A percentile compares a stretch with the other conserved stretches of the same genome.
These are phyloP conservation scores for Vaccinium corymbosum DNA, from an alignment of 148 eudicot species.

Conservation along the genomic window DNA sequence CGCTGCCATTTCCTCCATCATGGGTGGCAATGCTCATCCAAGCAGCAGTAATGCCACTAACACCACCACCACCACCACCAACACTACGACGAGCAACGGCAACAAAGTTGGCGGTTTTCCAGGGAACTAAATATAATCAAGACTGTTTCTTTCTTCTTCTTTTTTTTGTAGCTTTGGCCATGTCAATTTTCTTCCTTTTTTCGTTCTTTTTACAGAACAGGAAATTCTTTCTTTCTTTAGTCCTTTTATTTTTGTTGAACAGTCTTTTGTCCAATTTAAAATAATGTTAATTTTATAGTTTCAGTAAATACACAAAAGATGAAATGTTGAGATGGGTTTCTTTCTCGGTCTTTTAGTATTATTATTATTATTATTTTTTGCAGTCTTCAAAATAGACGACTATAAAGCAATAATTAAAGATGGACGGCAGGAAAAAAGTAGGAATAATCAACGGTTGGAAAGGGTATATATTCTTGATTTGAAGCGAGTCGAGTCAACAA, in stretches of 20 bases:
- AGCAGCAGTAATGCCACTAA: constrained; percentile 21
- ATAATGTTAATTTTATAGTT: constrained; percentile 18
- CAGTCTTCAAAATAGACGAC: neutral
- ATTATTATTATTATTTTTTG: no score
- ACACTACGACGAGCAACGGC: constrained; percentile 31
- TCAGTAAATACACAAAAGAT: constrained; percentile 6
- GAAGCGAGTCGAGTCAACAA: constrained; percentile 42
- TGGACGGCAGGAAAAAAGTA: neutral
- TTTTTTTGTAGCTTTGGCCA: neutral
- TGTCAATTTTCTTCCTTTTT: neutral
- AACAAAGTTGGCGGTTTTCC: constrained; percentile 26
- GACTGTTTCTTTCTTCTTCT: neutral
- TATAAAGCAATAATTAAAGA: neutral
- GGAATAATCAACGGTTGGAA: constrained; percentile 8
- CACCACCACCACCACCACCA: constrained; percentile 16
- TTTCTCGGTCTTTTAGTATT: neutral
- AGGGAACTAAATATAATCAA: constrained; percentile 21
- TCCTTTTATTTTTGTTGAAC: neutral
- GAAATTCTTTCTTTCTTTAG: constrained; percentile 20
- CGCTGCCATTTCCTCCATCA: constrained; percentile 73
- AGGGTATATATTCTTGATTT: neutral
- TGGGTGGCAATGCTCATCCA: constrained; percentile 42
- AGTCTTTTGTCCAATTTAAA: constrained; percentile 7
- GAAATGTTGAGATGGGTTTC: constrained; percentile 2
- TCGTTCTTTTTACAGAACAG: neutral